Evolutionary conservation across 1,284 basidiomycete genomes (phyloP).

Genomic region (Austroboletus novae-zelandiae): DNA sequence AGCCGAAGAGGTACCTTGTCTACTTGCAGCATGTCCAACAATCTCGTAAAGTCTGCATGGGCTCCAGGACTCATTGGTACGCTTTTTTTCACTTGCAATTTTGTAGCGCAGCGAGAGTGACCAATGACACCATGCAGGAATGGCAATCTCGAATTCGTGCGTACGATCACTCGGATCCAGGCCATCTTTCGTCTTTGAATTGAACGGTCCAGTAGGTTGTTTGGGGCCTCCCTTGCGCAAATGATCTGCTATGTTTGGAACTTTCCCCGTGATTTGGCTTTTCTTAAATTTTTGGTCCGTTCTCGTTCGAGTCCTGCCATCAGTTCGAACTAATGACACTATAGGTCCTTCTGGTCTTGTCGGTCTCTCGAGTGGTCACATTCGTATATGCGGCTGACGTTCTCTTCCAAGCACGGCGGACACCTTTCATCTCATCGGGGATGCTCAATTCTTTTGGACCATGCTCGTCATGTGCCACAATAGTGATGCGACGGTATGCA

Average conservation of each 20-base stretch:
- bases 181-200: neutral
- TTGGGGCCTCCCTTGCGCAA: conserved; percentile 9
- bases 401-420: conserved; percentile 7
- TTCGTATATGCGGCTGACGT: neutral
- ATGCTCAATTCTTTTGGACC: conserved; percentile 2
- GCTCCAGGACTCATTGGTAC: conserved; percentile 10
- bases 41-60: conserved; percentile 4
- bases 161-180: neutral
- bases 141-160: conserved; percentile 3
- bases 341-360: conserved; percentile 11
- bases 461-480: conserved; percentile 8
- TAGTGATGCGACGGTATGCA: neutral
- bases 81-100: neutral
- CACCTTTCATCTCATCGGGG: conserved; percentile 2
- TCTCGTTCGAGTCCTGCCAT: neutral
- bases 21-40: neutral
- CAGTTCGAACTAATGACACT: neutral
- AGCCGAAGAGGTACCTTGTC: too few relatives aligned
- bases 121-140: neutral
- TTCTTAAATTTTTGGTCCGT: conserved; percentile 9
- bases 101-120: neutral
- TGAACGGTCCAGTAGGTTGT: conserved; percentile 6
- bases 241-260: conserved; percentile 3
- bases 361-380: neutral
- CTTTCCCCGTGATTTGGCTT: conserved; percentile 4